Conservation (phyloP, 495 filamentous ascomycete species). For the Elaphomyces granulatus region DNA sequence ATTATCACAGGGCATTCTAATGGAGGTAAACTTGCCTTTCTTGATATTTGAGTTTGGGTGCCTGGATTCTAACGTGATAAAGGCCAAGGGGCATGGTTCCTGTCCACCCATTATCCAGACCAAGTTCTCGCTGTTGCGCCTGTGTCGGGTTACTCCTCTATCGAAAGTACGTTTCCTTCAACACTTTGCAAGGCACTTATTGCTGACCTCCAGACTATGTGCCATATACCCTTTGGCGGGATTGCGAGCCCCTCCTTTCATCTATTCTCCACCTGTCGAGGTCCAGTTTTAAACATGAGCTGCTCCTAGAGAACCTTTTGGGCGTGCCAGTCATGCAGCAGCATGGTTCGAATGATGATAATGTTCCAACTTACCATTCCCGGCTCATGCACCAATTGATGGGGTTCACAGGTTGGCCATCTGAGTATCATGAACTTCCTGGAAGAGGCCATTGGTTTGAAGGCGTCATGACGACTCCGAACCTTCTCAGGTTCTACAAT, state of each 20-base stretch:
- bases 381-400: constrained; percentile 36
- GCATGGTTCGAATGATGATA: constrained; percentile 42
- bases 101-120: constrained; percentile 42
- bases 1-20: constrained; percentile 45
- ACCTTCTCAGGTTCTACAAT: constrained; percentile 30
- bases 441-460: constrained; percentile 41
- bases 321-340: constrained; percentile 43
- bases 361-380: constrained; percentile 45
- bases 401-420: constrained; percentile 22
- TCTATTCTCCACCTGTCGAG: constrained; percentile 31
- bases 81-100: constrained; percentile 45
- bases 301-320: constrained; percentile 34
- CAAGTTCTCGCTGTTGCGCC: constrained; percentile 42
- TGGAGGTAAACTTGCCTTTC: constrained; percentile 22
- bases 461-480: constrained; percentile 29
- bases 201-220: constrained; percentile 36
- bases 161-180: constrained; percentile 31
- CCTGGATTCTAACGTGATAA: constrained; percentile 5
- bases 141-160: constrained; percentile 44
- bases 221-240: constrained; percentile 42
- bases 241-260: constrained; percentile 32
- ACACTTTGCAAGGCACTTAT: not conserved
- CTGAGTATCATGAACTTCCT: constrained; percentile 37
- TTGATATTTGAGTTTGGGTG: not conserved
- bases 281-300: constrained; percentile 39